Conservation (phyloP, 2,329 filamentous ascomycete genomes). For the Emericellopsis cladophorae region DNA sequence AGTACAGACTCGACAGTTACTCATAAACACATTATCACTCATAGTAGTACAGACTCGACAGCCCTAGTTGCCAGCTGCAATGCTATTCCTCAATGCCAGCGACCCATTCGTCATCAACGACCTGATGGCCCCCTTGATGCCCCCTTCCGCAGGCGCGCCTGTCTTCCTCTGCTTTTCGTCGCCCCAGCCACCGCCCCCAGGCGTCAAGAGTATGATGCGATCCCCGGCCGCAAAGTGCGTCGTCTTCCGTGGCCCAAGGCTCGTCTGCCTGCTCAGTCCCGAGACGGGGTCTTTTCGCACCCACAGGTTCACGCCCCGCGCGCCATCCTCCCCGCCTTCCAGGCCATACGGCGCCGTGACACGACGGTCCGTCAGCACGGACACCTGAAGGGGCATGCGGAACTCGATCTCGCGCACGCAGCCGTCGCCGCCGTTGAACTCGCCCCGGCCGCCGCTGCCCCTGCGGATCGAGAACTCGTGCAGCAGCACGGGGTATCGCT, state of each 20-base stretch:
- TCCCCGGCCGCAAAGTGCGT: slow-evolving; percentile 7
- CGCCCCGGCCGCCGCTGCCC: slow-evolving; percentile 42
- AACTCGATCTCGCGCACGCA: slow-evolving; percentile 70
- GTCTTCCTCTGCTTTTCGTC: background rate
- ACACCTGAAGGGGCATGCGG: slow-evolving; percentile 59
- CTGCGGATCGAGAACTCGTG: slow-evolving; percentile 51
- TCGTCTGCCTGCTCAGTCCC: slow-evolving; percentile 17
- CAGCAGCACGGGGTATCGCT: slow-evolving; percentile 53
- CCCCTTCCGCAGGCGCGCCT: background rate
- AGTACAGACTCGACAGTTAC: no score
- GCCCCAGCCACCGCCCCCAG: slow-evolving; percentile 7
- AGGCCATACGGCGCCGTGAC: slow-evolving; percentile 65
- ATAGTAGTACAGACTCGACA: no score
- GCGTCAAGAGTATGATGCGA: slow-evolving; percentile 2
- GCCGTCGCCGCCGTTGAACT: slow-evolving; percentile 60
- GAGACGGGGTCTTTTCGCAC: slow-evolving; percentile 21
- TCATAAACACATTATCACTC: no score
- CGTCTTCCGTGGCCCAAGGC: slow-evolving; percentile 7
- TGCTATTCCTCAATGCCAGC: background rate
- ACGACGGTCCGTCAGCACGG: slow-evolving; percentile 65
- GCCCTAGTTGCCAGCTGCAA: slow-evolving; percentile 1
- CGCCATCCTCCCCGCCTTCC: slow-evolving; percentile 53
- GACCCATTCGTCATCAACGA: slow-evolving; percentile 1
- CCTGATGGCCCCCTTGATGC: background rate
- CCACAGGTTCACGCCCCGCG: slow-evolving; percentile 57